Conservation (phyloP, 805 yeast genomes). For the Cyberlindnera meyerae region DNA sequence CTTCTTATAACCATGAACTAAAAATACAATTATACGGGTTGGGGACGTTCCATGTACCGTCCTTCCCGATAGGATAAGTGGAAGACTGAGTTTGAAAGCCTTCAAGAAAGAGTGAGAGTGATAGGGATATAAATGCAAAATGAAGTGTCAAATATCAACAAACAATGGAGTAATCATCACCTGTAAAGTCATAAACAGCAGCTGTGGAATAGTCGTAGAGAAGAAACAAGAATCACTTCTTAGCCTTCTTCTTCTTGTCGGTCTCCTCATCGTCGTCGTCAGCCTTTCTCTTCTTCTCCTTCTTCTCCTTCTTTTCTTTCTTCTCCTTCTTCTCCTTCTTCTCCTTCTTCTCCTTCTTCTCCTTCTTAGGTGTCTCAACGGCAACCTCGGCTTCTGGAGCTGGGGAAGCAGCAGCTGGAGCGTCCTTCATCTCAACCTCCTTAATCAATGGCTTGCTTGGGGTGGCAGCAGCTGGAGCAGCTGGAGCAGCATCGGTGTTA, state of each 20-base stretch:
- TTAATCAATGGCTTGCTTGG: slow-evolving; percentile 45
- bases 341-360: slow-evolving; percentile 53
- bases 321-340: slow-evolving; percentile 53
- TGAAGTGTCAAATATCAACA: slow-evolving; percentile 9
- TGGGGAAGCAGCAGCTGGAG: slow-evolving; percentile 22
- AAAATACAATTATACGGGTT: slow-evolving; percentile 8
- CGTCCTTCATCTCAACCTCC: slow-evolving; percentile 33
- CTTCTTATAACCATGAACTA: slow-evolving; percentile 10
- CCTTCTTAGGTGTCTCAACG: slow-evolving; percentile 42
- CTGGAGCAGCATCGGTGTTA: slow-evolving; percentile 49
- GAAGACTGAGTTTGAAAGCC: neutral
- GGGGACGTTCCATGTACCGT: no score
- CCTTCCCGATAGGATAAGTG: slow-evolving; percentile 2
- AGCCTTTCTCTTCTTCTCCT: slow-evolving; percentile 51
- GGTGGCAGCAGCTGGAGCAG: slow-evolving; percentile 26
- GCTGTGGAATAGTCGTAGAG: no score
- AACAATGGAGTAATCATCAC: neutral
- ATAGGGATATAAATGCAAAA: no score
- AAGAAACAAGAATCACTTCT: slow-evolving; percentile 1
- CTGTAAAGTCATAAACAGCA: no score
- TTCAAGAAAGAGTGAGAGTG: slow-evolving; percentile 6
- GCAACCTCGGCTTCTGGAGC: slow-evolving; percentile 27
- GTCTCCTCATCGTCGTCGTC: slow-evolving; percentile 50
- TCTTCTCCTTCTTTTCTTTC: slow-evolving; percentile 43
- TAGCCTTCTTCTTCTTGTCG: slow-evolving; percentile 41